Evolutionary conservation across 768 basidiomycete species (phyloP).

Genomic region (Lactifluus rugatus): DNA sequence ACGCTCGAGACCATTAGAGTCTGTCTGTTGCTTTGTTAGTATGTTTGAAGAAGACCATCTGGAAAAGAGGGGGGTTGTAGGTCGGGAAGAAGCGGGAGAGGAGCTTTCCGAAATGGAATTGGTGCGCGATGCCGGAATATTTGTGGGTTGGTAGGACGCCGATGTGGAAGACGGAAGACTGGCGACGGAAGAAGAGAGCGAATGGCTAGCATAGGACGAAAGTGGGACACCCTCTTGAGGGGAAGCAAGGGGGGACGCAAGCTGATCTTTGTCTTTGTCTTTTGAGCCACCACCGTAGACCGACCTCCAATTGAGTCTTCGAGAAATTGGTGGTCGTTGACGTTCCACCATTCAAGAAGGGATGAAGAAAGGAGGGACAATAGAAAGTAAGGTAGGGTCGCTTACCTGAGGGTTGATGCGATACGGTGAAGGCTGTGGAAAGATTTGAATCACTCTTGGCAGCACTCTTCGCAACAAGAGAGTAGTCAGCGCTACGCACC

Average conservation of each 20-base stretch:
- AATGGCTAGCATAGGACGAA: slow-evolving; percentile 22
- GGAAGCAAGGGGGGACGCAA: slow-evolving; percentile 18
- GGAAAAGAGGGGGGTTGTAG: slow-evolving; percentile 24
- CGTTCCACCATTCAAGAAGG: slow-evolving; percentile 22
- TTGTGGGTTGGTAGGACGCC: slow-evolving; percentile 8
- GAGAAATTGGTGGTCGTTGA: slow-evolving; percentile 19
- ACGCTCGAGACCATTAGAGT: slow-evolving; percentile 44
- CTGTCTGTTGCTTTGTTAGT: slow-evolving; percentile 35
- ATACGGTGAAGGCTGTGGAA: slow-evolving; percentile 5
- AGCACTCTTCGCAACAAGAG: not conserved
- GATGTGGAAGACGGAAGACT: slow-evolving; percentile 20
- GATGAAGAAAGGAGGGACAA: not conserved
- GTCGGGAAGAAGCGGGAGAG: slow-evolving; percentile 21
- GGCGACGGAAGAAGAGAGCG: slow-evolving; percentile 18
- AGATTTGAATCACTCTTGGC: not conserved
- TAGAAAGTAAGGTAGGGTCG: not conserved
- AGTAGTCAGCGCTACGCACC: not conserved
- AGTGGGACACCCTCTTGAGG: slow-evolving; percentile 28
- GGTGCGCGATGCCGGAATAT: slow-evolving; percentile 21
- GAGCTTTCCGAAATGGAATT: slow-evolving; percentile 22
- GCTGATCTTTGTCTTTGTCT: slow-evolving; percentile 20
- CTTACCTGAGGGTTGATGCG: slow-evolving; percentile 10
- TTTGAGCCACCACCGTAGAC: slow-evolving; percentile 22
- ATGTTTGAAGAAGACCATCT: slow-evolving; percentile 24
- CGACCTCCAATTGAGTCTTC: slow-evolving; percentile 25